Evolutionary conservation across 257 asterid genomes (phyloP).

Genomic region (Primulina eburnea): DNA sequence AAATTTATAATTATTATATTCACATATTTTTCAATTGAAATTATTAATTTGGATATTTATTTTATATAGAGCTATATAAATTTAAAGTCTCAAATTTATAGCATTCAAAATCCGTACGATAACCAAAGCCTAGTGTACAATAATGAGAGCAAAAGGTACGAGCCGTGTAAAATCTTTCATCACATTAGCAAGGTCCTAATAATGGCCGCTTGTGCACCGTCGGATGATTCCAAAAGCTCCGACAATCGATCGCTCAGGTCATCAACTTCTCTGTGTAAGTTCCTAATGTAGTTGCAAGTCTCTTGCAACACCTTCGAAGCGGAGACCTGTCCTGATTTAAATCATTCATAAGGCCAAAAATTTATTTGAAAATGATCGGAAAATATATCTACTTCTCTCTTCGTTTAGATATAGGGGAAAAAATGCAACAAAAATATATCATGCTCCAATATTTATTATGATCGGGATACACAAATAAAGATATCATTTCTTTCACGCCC

Average conservation of each 20-base stretch:
- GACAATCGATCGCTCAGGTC: slow-evolving; percentile 78
- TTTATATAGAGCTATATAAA: background rate
- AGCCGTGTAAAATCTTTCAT: slow-evolving; percentile 20
- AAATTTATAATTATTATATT: no score
- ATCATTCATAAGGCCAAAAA: no score
- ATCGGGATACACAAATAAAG: no score
- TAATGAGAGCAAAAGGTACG: slow-evolving; percentile 18
- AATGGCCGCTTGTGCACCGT: slow-evolving; percentile 85
- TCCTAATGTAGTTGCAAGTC: slow-evolving; percentile 88
- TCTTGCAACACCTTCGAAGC: slow-evolving; percentile 93
- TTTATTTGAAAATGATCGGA: background rate
- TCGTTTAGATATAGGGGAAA: no score
- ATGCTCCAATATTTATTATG: no score
- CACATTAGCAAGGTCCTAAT: slow-evolving; percentile 89
- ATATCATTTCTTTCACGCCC: no score
- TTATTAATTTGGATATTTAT: background rate
- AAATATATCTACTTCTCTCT: no score
- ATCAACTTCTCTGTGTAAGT: slow-evolving; percentile 84
- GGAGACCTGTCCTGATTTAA: slow-evolving; percentile 45
- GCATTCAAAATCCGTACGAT: slow-evolving; percentile 39
- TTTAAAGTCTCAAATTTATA: slow-evolving; percentile 10
- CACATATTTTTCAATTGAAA: no score
- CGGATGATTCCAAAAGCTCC: slow-evolving; percentile 75
- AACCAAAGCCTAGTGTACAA: slow-evolving; percentile 54
- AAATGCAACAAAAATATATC: no score